Base-by-base conservation (phyloP, 176 grass and related monocot genomes). In the Tillandsia leiboldiana region DNA sequence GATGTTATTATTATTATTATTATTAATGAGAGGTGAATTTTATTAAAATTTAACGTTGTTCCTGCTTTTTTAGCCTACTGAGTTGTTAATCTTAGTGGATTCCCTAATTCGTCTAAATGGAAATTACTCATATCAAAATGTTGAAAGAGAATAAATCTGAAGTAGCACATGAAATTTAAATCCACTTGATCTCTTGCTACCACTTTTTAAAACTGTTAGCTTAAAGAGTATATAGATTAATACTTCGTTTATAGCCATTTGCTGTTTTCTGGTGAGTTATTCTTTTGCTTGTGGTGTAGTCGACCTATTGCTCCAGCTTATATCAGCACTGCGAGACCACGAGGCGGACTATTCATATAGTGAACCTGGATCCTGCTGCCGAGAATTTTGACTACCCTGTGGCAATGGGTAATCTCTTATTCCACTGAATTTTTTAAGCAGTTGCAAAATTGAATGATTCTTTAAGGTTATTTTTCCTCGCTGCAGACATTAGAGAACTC, bases 361-460 rank as follows among this genome's bases (percentile, higher is more conserved):
- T 93, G 70, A 99, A 99, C 51, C 90, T 99, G 0, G 87, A 99
- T 52, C 94, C 90, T 18, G 94, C 94, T 54, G 94, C 94, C 10
- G 94, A 99, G 66, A 65, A 88, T 51, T 99, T 99, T 29, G 47
- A 85, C 77, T 93, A 93, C 70, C 94, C 90, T 26, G 87, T 99
- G 11, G 75, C 90, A 48, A 84, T 83, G 12, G 90, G 94, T 88
- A 75, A 65, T 73, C 22, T 9, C 10, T 58, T 14, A 7, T 61
- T 61, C 22, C 2, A 15, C 56, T 14, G 33, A 42, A 42, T 53
- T 3, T 64, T 0, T 71, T 58, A 51, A 3, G 48, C 33, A 18
- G 54, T 52, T 33, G 57, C 49, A 0, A 22, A 68, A 12, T 5
- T 3, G 9, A 12, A 61, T 62, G 52, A 11, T 15, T 11, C 12